Percentiles rank a stretch among this genome's conserved stretches.
These are phyloP conservation scores for Trichoderma lentiforme DNA, from an alignment of 2,329 filamentous ascomycete genomes.

Conservation along the genomic window DNA sequence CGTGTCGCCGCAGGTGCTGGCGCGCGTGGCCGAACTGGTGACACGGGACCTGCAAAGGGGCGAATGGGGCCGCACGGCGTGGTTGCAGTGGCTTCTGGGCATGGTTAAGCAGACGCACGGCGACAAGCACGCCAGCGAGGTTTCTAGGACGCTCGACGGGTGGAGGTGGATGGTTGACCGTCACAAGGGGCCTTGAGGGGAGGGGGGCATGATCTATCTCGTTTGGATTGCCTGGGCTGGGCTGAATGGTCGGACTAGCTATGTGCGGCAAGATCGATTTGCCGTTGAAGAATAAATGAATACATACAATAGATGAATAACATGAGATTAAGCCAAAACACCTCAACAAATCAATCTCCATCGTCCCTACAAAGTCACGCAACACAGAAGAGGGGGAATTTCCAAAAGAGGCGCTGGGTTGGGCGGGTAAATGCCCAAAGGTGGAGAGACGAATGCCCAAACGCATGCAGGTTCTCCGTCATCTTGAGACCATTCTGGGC, in stretches of 20 bases:
- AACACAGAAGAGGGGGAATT: background rate
- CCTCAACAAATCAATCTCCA: background rate
- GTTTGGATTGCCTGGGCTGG: background rate
- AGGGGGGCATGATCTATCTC: background rate
- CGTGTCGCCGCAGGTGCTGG: constrained; percentile 28
- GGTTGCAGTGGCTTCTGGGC: constrained; percentile 31
- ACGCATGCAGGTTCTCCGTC: background rate
- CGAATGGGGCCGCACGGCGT: constrained; percentile 30
- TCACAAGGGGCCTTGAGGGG: background rate
- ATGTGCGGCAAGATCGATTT: background rate
- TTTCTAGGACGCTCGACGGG: constrained; percentile 21
- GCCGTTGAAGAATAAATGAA: background rate
- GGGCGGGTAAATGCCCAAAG: background rate
- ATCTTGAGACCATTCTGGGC: background rate
- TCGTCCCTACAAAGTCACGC: background rate
- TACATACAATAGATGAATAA: background rate
- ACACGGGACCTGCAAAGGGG: constrained; percentile 35
- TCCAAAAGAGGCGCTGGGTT: background rate
- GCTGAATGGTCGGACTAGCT: background rate
- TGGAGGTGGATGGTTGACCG: constrained; percentile 27
- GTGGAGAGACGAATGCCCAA: background rate
- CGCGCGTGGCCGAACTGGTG: constrained; percentile 27
- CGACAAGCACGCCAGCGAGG: constrained; percentile 20
- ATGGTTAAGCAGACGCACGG: constrained; percentile 27
- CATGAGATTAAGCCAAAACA: background rate